Base-by-base conservation (phyloP, 345 rosid species). In the Balakata baccata region DNA sequence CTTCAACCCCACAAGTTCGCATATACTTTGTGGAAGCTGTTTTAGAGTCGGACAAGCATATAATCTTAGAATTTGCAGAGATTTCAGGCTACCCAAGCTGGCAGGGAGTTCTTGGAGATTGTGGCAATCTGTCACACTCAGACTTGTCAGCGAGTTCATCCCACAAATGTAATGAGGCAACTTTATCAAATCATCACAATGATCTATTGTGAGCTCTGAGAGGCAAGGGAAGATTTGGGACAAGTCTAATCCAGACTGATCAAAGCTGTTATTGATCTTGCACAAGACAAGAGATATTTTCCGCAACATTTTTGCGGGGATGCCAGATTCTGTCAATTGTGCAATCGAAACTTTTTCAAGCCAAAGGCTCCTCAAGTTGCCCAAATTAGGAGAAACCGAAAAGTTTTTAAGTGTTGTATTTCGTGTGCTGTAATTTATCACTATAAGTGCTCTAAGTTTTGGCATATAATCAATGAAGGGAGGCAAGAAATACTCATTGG, bases 91-190 rank as follows among this genome's bases (percentile, higher is more conserved):
- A 4, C 92, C 92, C 47, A 92, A 75, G 47, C 83, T 74, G 14
- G 77, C 51, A 4, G 92, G 97, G 57, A 95, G 80, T 61, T 78
- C 83, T 45, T 74, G 68, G 18, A 95, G 75, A 41, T 84, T 84
- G 85, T 92, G 97, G 90, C 98, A 95, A 69, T 95, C 89, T 62
- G 97, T 92, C 81, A 91, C 73, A 79, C 98, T 92, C 18, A 95
- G 87, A 63, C 74, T 86, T 46, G 81, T 77, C 2, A 95, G 92
- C 11, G 84, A 77, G 13, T 66, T 81, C 78, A 86, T 66, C 7
- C 76, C 11, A 68, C 92, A 87, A 43, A 91, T 81, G 84, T 87
- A 84, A 16, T 82, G 14, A 45, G 98, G 98, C 43, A 95, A 72
- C 80, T 81, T 75, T 34, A 73, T 62, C 60, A 95, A 78, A 82